A percentile compares a stretch with the other conserved stretches of the same genome.
Evolutionary conservation across 2,329 filamentous ascomycete species (phyloP).

Genomic region (Pyricularia grisea): DNA sequence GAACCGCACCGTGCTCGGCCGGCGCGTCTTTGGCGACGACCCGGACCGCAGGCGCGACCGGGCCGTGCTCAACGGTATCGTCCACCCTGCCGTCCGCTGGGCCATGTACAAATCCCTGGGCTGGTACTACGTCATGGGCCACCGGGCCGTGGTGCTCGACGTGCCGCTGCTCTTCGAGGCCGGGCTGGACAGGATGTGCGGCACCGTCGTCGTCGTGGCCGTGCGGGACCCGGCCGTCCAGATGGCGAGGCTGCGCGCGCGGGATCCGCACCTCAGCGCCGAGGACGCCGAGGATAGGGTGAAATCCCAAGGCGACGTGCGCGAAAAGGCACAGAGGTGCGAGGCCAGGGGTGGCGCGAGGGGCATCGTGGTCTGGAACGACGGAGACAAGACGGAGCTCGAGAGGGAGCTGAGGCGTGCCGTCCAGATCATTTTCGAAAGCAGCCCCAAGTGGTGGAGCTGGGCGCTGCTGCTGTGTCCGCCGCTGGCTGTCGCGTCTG

Average conservation of each 20-base stretch:
- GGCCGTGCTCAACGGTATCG: slow-evolving; percentile 74
- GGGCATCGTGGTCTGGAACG: slow-evolving; percentile 87
- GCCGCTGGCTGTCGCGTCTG: slow-evolving; percentile 61
- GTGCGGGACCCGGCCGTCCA: slow-evolving; percentile 73
- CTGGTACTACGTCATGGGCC: slow-evolving; percentile 61
- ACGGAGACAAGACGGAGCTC: slow-evolving; percentile 63
- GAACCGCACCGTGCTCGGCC: slow-evolving; percentile 77
- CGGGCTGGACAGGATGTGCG: slow-evolving; percentile 76
- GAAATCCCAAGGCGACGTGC: slow-evolving; percentile 75
- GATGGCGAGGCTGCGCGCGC: slow-evolving; percentile 64
- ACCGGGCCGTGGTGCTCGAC: slow-evolving; percentile 88
- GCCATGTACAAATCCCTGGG: slow-evolving; percentile 72
- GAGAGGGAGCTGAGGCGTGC: slow-evolving; percentile 55
- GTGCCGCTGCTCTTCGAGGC: slow-evolving; percentile 88
- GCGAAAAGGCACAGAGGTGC: slow-evolving; percentile 70
- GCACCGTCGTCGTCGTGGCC: slow-evolving; percentile 77
- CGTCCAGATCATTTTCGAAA: slow-evolving; percentile 50
- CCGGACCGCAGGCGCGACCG: slow-evolving; percentile 63
- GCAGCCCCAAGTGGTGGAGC: slow-evolving; percentile 79
- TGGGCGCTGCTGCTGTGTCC: slow-evolving; percentile 58
- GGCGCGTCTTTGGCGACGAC: slow-evolving; percentile 74
- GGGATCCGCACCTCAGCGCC: slow-evolving; percentile 69
- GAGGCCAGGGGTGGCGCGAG: slow-evolving; percentile 48
- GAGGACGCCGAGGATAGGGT: slow-evolving; percentile 87
- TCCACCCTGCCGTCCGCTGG: slow-evolving; percentile 79